Evolutionary conservation across 306 rosid genomes (phyloP).

Genomic region (Cucumis hystrix): DNA sequence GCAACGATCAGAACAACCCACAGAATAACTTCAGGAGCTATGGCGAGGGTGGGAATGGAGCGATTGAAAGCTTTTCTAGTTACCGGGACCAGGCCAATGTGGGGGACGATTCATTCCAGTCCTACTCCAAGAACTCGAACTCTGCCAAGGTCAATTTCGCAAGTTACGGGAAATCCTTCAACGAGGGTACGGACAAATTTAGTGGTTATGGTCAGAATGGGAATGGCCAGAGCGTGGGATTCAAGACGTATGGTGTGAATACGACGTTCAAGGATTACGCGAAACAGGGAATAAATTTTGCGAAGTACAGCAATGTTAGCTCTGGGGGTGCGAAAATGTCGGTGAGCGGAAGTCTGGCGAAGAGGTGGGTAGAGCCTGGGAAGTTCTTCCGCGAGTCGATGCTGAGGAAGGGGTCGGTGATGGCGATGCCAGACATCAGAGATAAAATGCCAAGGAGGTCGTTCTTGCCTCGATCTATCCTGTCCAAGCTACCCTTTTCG

Average conservation of each 20-base stretch:
- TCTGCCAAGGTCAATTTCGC: slow-evolving; percentile 40
- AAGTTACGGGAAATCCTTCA: slow-evolving; percentile 77
- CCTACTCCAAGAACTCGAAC: slow-evolving; percentile 54
- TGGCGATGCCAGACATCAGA: slow-evolving; percentile 75
- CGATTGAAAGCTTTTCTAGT: slow-evolving; percentile 41
- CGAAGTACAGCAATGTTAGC: slow-evolving; percentile 39
- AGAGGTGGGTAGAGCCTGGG: slow-evolving; percentile 85
- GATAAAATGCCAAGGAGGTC: slow-evolving; percentile 95
- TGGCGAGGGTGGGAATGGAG: slow-evolving; percentile 63
- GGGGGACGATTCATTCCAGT: slow-evolving; percentile 61
- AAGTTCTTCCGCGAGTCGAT: slow-evolving; percentile 75
- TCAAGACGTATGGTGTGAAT: slow-evolving; percentile 70
- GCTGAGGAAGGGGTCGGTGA: slow-evolving; percentile 57
- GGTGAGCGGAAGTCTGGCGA: slow-evolving; percentile 43
- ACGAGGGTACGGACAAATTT: slow-evolving; percentile 67
- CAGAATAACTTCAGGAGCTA: slow-evolving; percentile 51
- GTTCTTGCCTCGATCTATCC: slow-evolving; percentile 64
- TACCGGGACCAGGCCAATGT: slow-evolving; percentile 76
- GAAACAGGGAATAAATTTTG: slow-evolving; percentile 31
- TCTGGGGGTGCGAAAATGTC: slow-evolving; percentile 11
- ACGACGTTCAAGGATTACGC: slow-evolving; percentile 75
- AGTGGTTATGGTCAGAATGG: slow-evolving; percentile 46
- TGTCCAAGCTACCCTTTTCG: slow-evolving; percentile 76
- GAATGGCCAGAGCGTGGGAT: slow-evolving; percentile 25
- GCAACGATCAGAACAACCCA: slow-evolving; percentile 52